Conservation (phyloP, 257 asterid species). For the Solanum etuberosum region DNA sequence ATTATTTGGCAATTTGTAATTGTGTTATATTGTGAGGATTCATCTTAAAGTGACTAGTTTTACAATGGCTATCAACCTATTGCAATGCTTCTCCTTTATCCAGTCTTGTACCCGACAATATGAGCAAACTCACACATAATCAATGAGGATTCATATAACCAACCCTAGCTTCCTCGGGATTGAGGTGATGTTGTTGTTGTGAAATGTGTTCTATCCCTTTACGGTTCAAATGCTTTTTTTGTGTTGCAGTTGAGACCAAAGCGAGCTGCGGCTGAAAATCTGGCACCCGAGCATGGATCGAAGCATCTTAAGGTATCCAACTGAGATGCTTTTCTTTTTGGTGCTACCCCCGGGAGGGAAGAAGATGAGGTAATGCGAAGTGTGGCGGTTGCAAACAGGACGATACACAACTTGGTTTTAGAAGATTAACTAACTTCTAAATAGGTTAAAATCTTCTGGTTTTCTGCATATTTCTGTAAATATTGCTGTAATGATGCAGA, state of each 20-base stretch:
- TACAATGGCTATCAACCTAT: neutral
- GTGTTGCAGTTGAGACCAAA: conserved; percentile 23
- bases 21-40: neutral
- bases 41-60: neutral
- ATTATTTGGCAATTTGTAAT: neutral
- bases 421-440: neutral
- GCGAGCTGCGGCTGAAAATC: conserved; percentile 37
- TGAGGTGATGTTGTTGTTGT: neutral
- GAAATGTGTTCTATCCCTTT: neutral
- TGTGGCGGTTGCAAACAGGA: neutral
- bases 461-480: neutral
- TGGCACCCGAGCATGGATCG: conserved; percentile 17
- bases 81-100: neutral
- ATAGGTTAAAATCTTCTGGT: neutral
- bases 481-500: neutral
- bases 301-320: conserved; percentile 22
- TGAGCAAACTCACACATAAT: neutral
- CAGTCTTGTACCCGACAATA: neutral
- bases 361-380: neutral
- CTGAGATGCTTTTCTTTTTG: conserved; percentile 2
- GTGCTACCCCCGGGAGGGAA: neutral
- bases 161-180: neutral
- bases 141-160: neutral
- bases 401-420: neutral
- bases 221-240: neutral